Base-by-base conservation (phyloP, 2,329 filamentous ascomycete genomes). In the Alternaria brassicae region DNA sequence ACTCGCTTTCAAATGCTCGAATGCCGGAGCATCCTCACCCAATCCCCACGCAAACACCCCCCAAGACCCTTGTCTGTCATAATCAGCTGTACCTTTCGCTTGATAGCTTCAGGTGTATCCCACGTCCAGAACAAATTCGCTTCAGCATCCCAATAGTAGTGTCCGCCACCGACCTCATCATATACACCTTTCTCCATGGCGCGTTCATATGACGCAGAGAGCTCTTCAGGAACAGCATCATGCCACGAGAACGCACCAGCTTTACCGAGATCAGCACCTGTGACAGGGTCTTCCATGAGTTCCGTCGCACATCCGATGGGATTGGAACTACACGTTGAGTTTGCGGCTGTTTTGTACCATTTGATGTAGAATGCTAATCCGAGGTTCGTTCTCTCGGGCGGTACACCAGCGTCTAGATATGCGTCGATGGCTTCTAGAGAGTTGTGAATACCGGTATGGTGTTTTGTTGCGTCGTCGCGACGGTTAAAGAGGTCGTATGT, bases 1-100 rank as follows among this genome's bases (percentile, higher is more conserved):
- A 13, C 62, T 52, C 3, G 81, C 80, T 66, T 76, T 77, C 53
- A 85, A 62, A 56, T 80, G 81, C 53, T 60, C 47, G n/a, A 69
- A 77, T 4, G 62, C 52, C 2, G 66, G 56, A 15, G 68, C 70
- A 63, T 92, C 89, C 75, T 92, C 89, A 2, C 88, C 89, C 54
- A 92, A 69, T 3, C 88, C 89, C 89, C 89, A 92, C 0, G 89
- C 89, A 81, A 92, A 91, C 4, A 90, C 85, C 13, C 91, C 90
- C 89, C 89, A 0, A 92, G 73, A 2, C 77, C 73, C 70, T 82
- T 83, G 15, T 80, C 78, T 40, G 82, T 78, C 6, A 91, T 79
- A 34, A 92, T 81, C 3, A 81, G 72, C 2, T 81, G 78, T 58
- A 91, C 84, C 78, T 92, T 93, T 60, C 79, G 79, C 32, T 73